Evolutionary conservation across 2,329 filamentous ascomycete species (phyloP).

Genomic region (Fusarium ambrosium): DNA sequence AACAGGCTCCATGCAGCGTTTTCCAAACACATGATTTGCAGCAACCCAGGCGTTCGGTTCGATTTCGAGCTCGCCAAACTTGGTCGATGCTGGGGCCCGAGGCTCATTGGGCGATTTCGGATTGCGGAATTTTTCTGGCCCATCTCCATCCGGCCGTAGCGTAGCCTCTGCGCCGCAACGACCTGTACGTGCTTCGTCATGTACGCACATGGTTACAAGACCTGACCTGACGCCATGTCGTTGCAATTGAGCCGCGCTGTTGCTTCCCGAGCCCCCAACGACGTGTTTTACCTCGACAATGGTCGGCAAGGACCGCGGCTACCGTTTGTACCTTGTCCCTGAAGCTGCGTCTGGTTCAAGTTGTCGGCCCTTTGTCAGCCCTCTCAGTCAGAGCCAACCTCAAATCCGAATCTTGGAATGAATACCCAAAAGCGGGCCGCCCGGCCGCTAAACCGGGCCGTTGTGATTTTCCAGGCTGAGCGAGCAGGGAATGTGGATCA

Average conservation of each 20-base stretch:
- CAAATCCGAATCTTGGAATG: constrained; percentile 24
- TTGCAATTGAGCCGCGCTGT: constrained; percentile 30
- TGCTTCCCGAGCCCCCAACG: constrained; percentile 2
- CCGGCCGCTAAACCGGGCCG: constrained; percentile 45
- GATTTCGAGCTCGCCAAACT: constrained; percentile 34
- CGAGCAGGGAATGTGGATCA: constrained; percentile 23
- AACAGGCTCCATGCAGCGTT: constrained; percentile 45
- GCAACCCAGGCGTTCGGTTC: constrained; percentile 45
- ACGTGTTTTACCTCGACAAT: background rate
- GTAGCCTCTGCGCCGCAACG: constrained; percentile 21
- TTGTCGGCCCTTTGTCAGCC: constrained; percentile 9
- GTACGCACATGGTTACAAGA: constrained; percentile 19
- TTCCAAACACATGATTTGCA: constrained; percentile 52
- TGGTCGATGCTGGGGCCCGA: constrained; percentile 21
- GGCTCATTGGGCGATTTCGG: constrained; percentile 35
- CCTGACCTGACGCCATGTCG: constrained; percentile 12
- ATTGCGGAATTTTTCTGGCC: constrained; percentile 31
- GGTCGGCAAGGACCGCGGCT: background rate
- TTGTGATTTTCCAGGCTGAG: constrained; percentile 37
- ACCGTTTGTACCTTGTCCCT: constrained; percentile 1
- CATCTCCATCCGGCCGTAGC: constrained; percentile 33
- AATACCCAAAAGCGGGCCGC: constrained; percentile 42
- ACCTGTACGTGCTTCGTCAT: constrained; percentile 19
- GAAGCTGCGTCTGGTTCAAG: constrained; percentile 1
- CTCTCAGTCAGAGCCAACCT: constrained; percentile 11